phyloP scores from a whole-genome alignment of 2,329 filamentous ascomycete species.

The Myriangium duriaei region DNA sequence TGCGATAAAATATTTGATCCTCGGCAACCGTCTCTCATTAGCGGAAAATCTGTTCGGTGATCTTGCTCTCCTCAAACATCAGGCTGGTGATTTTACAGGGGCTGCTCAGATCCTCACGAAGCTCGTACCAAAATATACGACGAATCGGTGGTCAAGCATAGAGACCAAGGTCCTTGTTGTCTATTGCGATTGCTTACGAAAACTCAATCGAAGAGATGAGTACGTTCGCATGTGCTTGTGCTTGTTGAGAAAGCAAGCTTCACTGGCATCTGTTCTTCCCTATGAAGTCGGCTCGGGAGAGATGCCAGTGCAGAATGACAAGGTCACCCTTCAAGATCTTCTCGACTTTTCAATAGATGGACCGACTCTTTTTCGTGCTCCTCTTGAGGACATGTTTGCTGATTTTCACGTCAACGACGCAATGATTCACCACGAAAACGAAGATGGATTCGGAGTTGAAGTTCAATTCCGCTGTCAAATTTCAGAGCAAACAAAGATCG shows the following conservation, averaged over 20 bases:
- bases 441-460: constrained; percentile 62
- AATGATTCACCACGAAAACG: constrained; percentile 55
- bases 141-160: constrained; percentile 63
- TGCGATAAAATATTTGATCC: constrained; percentile 68
- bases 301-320: not conserved
- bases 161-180: constrained; percentile 77
- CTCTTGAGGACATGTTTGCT: constrained; percentile 62
- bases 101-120: constrained; percentile 69
- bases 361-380: constrained; percentile 51
- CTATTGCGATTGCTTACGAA: constrained; percentile 70
- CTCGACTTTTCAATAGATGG: constrained; percentile 37
- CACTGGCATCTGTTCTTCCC: not conserved
- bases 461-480: constrained; percentile 61
- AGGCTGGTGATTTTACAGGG: constrained; percentile 50
- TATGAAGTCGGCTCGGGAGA: not conserved
- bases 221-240: constrained; percentile 66
- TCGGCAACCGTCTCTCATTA: constrained; percentile 66
- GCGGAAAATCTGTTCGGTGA: constrained; percentile 70
- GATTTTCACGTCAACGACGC: constrained; percentile 54
- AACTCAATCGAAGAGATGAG: constrained; percentile 63
- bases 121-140: constrained; percentile 66
- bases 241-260: constrained; percentile 47
- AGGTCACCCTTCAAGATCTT: constrained; percentile 25
- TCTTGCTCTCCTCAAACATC: constrained; percentile 66
- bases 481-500: constrained; percentile 54